Conservation (phyloP, 2,329 filamentous ascomycete species). For the Stemphylium lycopersici region DNA sequence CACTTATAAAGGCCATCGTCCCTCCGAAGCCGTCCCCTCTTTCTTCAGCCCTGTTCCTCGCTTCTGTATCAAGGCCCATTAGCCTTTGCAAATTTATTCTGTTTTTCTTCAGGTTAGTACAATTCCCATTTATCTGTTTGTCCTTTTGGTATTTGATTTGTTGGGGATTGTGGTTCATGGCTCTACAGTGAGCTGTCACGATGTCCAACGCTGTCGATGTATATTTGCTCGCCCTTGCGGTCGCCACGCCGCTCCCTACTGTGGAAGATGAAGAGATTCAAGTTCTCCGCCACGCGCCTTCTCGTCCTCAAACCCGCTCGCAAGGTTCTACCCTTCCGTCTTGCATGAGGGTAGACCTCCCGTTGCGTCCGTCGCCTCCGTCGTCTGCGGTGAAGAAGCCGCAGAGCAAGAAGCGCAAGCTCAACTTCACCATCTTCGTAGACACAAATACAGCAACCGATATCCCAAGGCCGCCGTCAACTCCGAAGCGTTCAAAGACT, state of each 20-base stretch:
- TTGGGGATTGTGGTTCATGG: neutral
- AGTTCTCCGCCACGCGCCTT: neutral
- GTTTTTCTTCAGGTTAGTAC: neutral
- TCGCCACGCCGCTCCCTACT: conserved; percentile 11
- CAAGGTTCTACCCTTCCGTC: neutral
- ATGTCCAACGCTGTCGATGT: conserved; percentile 12
- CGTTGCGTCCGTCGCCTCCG: neutral
- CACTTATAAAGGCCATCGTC: too few species aligned
- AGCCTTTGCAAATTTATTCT: neutral
- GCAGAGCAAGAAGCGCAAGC: conserved; percentile 15
- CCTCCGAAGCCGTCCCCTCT: too few species aligned
- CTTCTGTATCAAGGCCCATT: too few species aligned
- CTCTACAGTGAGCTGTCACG: conserved; percentile 1
- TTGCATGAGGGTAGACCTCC: neutral
- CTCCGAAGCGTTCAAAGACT: conserved; percentile 15
- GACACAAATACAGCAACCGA: conserved; percentile 7
- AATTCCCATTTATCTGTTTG: neutral
- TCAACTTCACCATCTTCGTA: conserved; percentile 21
- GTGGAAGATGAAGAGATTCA: neutral
- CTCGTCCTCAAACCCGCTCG: neutral
- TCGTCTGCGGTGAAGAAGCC: neutral
- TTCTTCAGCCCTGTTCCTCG: too few species aligned
- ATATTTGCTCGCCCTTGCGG: conserved; percentile 9
- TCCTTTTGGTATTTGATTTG: neutral
- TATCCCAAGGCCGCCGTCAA: neutral